Conservation (phyloP, 768 basidiomycete genomes). For the Russula brevipes region DNA sequence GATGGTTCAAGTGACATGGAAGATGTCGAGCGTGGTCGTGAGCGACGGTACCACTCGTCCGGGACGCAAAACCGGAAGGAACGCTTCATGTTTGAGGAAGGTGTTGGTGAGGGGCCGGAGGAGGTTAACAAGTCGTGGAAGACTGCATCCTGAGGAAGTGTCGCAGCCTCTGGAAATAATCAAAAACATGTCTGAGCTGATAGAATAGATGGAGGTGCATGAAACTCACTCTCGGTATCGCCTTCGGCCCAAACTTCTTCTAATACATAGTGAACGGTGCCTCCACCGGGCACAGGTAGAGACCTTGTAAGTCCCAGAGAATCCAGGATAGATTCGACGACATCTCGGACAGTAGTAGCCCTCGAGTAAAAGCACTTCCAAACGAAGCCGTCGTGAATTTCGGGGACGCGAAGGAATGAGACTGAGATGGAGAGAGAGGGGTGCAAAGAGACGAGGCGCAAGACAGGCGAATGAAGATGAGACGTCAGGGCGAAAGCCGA, state of each 20-base stretch:
- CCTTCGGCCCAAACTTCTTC: constrained; percentile 61
- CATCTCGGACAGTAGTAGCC: constrained; percentile 49
- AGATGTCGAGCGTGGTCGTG: constrained; percentile 51
- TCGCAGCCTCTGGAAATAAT: constrained; percentile 37
- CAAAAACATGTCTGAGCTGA: background rate
- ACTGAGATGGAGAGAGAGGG: constrained; percentile 50
- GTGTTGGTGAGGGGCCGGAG: constrained; percentile 40
- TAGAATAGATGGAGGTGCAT: background rate
- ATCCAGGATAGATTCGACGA: constrained; percentile 46
- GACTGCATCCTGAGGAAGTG: constrained; percentile 40
- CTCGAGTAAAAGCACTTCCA: constrained; percentile 64
- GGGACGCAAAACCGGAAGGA: constrained; percentile 63
- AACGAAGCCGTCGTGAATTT: constrained; percentile 67
- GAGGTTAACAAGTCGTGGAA: constrained; percentile 42
- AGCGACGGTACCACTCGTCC: constrained; percentile 74
- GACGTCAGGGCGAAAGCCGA: constrained; percentile 65
- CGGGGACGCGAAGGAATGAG: constrained; percentile 63
- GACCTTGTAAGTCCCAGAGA: constrained; percentile 67
- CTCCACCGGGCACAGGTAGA: constrained; percentile 62
- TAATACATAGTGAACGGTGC: constrained; percentile 63
- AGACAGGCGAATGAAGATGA: constrained; percentile 57
- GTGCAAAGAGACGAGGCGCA: constrained; percentile 71
- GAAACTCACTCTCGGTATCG: constrained; percentile 48
- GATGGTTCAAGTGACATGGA: constrained; percentile 46
- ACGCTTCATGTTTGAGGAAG: constrained; percentile 40